These are phyloP conservation scores for Colletotrichum lentis DNA, from an alignment of 2,329 filamentous ascomycete genomes.

Conservation along the genomic window DNA sequence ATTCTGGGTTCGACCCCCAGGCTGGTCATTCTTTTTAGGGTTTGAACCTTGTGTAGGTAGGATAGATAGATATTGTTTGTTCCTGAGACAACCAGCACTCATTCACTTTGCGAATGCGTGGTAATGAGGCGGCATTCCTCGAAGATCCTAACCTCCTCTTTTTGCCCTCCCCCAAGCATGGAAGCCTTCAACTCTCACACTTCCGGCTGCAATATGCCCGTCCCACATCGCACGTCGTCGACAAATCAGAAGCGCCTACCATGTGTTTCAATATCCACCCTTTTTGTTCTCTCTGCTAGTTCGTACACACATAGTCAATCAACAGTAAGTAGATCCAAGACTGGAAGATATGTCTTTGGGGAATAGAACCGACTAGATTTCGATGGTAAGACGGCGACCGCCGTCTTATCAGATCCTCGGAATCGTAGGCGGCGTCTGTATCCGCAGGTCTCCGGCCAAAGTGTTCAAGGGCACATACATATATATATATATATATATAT, in stretches of 20 bases:
- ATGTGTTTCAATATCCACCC: background rate
- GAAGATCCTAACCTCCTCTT: too few relatives aligned
- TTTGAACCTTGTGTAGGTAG: too few relatives aligned
- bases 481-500: too few relatives aligned
- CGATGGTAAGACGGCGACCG: background rate
- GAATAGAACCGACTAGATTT: background rate
- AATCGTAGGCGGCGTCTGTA: background rate
- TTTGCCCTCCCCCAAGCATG: background rate
- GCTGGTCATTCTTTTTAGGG: slow-evolving; percentile 23
- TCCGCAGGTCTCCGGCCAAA: too few relatives aligned
- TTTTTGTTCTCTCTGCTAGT: background rate
- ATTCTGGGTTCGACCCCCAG: slow-evolving; percentile 37
- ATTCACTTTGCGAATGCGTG: background rate
- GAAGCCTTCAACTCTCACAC: background rate
- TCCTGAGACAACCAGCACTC: background rate
- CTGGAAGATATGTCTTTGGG: background rate
- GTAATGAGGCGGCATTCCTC: background rate
- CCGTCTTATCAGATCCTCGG: background rate
- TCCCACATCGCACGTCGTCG: background rate
- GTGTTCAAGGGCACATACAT: too few relatives aligned
- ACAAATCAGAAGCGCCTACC: background rate
- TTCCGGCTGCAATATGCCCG: too few relatives aligned
- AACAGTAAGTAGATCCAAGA: background rate
- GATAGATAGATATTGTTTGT: background rate
- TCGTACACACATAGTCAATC: background rate